Conservation (phyloP, 768 basidiomycete genomes). For the Dentipellis sp. region DNA sequence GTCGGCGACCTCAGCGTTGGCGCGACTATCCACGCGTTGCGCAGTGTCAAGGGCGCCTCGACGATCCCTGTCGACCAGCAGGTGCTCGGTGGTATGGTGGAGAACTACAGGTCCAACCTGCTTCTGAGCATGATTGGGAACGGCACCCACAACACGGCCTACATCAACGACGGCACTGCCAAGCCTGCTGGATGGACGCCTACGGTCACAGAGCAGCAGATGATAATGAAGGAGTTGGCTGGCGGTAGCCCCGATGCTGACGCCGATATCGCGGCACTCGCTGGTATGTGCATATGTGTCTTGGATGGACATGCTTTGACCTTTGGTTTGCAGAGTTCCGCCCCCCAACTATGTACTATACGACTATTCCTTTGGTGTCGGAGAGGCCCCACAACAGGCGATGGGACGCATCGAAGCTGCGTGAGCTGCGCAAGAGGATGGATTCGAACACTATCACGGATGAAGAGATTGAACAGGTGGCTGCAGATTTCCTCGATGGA, state of each 20-base stretch:
- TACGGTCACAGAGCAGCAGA: constrained; percentile 88
- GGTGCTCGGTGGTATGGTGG: constrained; percentile 81
- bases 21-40: constrained; percentile 79
- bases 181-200: constrained; percentile 62
- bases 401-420: constrained; percentile 89
- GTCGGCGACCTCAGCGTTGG: constrained; percentile 81
- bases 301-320: not conserved
- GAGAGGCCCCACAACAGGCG: constrained; percentile 79
- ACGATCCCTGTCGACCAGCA: constrained; percentile 92
- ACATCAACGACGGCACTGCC: constrained; percentile 42
- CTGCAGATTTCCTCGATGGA: constrained; percentile 83
- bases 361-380: constrained; percentile 84
- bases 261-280: constrained; percentile 73
- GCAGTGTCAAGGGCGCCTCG: constrained; percentile 84
- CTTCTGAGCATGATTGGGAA: constrained; percentile 82
- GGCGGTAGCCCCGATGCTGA: constrained; percentile 71
- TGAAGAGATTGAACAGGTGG: constrained; percentile 87
- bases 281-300: constrained; percentile 47
- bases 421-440: constrained; percentile 88
- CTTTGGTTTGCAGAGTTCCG: constrained; percentile 58
- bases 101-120: constrained; percentile 92
- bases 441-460: constrained; percentile 81
- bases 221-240: constrained; percentile 92
- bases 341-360: constrained; percentile 92
- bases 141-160: constrained; percentile 53